Base-by-base conservation (phyloP, 805 yeast species). In the Ogataea ramenticola region DNA sequence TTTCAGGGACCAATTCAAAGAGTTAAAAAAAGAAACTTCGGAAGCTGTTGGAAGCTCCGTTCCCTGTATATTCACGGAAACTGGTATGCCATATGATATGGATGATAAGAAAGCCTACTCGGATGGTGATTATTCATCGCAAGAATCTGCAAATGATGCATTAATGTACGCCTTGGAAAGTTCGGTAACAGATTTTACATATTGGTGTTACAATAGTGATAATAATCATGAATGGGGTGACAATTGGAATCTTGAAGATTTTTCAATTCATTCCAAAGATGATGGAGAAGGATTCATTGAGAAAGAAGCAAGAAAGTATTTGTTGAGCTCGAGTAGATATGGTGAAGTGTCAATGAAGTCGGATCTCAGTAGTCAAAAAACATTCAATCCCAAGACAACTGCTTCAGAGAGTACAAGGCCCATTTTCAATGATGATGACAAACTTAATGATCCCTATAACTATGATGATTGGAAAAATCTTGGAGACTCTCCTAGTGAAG, bases 31-130 rank as follows among this genome's bases (percentile, higher is more conserved):
- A 19, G 98, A 93, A 57, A 79, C 88, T 4, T 58, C 65, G 6
- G 71, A 71, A 4, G 60, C 74, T 27, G 61, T 90, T 32, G 97
- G 97, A 3, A 46, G 51, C 1, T 41, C 60, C 10, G 70, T 88
- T 10, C 96, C 97, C 0, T 74, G 84, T 10, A 64, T 91, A 20
- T 80, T 93, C 72, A 78, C 95, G 1, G 99, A 91, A 61, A 89
- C 91, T n/a, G 99, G 99, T 6, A 87, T 91, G 82, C 98, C 99
- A 3, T 87, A 83, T 60, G 96, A 93, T 61, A 86, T 91, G 96
- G 90, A 91, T 61, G 71, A 77, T 46, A 86, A 85, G 57, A 68
- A 65, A 40, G 85, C 96, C 0, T 91, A 77, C 57, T 60, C 61
- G 1, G 70, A 70, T 45, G 89, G 90, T 1, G 77, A 79, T 48